phyloP scores from a whole-genome alignment of 768 basidiomycete genomes.

The Amanita subjunquillea region DNA sequence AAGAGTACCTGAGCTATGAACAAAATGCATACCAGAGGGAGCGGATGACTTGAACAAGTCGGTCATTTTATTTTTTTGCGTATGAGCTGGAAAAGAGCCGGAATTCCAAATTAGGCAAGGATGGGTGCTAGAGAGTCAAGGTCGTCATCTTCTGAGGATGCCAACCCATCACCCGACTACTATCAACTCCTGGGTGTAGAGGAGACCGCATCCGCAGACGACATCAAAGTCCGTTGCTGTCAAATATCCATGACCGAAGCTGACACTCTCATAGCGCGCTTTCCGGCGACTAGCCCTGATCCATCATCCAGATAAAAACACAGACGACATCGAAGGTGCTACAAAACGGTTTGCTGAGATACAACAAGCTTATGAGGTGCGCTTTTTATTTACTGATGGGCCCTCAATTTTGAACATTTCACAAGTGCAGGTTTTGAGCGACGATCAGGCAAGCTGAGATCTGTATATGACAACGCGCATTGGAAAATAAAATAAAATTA shows the following conservation, averaged over 20 bases:
- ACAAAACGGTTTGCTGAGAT: slow-evolving; percentile 80
- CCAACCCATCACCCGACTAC: slow-evolving; percentile 43
- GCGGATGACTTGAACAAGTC: slow-evolving; percentile 38
- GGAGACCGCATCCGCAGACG: slow-evolving; percentile 75
- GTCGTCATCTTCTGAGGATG: slow-evolving; percentile 14
- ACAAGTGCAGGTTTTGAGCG: slow-evolving; percentile 66
- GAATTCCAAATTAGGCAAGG: slow-evolving; percentile 1
- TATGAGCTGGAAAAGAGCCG: neutral
- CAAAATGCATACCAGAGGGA: slow-evolving; percentile 16
- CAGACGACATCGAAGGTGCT: slow-evolving; percentile 70
- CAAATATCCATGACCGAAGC: neutral
- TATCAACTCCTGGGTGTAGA: slow-evolving; percentile 75
- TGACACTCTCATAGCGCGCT: slow-evolving; percentile 41
- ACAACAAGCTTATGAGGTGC: slow-evolving; percentile 93
- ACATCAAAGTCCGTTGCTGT: slow-evolving; percentile 61
- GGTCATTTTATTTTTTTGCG: slow-evolving; percentile 26
- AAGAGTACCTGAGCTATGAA: neutral
- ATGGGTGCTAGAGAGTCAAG: slow-evolving; percentile 70
- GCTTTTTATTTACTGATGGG: neutral
- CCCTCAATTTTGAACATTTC: neutral
- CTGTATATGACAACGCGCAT: neutral
- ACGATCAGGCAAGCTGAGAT: slow-evolving; percentile 68
- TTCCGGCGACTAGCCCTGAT: slow-evolving; percentile 79
- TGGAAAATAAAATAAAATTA: slow-evolving; percentile 29
- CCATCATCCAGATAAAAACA: slow-evolving; percentile 86